A percentile compares a stretch with the other conserved stretches of the same genome.
Conservation (phyloP, 257 asterid species). For the Mentha longifolia region DNA sequence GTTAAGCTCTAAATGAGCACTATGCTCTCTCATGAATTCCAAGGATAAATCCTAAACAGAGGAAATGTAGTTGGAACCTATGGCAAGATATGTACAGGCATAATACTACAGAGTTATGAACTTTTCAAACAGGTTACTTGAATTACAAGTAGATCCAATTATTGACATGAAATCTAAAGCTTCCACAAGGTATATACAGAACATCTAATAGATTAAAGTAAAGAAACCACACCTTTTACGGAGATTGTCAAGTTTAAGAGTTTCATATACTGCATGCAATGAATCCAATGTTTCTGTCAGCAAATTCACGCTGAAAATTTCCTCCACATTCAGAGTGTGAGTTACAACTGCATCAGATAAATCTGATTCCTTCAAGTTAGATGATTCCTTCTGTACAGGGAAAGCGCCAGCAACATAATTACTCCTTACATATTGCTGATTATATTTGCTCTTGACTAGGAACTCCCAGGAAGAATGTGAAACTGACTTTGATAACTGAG, state of each 20-base stretch:
- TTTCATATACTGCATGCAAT: conserved; percentile 92
- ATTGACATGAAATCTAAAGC: conserved; percentile 29
- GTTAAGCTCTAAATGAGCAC: conserved; percentile 14
- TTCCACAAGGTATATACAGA: conserved; percentile 10
- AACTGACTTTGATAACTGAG: conserved; percentile 48
- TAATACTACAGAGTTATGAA: conserved; percentile 17
- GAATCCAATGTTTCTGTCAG: conserved; percentile 68
- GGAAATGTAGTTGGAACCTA: conserved; percentile 9
- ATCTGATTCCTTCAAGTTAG: conserved; percentile 41
- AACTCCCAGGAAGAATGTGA: conserved; percentile 87
- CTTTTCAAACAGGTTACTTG: conserved; percentile 14
- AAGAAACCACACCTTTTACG: conserved; percentile 70
- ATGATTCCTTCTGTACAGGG: conserved; percentile 51
- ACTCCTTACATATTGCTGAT: conserved; percentile 54
- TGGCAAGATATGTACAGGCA: conserved; percentile 13
- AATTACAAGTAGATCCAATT: conserved; percentile 25
- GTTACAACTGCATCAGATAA: conserved; percentile 41
- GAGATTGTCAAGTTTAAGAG: conserved; percentile 83
- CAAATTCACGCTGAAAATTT: conserved; percentile 45
- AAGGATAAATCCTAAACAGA: conserved; percentile 1
- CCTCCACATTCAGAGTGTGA: conserved; percentile 42
- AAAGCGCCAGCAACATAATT: conserved; percentile 49
- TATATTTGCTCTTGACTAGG: conserved; percentile 75
- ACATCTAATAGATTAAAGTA: conserved; percentile 24
- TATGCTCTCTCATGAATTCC: conserved; percentile 12